These are phyloP conservation scores for Niveomyces coronatus DNA, from an alignment of 2,329 filamentous ascomycete genomes.

Conservation along the genomic window DNA sequence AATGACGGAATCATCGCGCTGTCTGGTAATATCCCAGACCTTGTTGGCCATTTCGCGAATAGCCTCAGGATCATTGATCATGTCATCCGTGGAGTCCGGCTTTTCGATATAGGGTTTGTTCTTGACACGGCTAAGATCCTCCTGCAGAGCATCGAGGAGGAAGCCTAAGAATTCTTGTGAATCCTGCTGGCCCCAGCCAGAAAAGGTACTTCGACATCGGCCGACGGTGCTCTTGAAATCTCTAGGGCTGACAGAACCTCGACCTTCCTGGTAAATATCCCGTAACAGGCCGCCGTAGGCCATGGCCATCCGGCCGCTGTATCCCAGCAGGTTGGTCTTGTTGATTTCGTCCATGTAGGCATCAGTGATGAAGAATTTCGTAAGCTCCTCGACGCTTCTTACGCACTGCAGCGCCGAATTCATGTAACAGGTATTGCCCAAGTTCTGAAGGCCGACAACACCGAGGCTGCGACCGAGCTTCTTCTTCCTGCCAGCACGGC, in stretches of 20 bases:
- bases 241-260: slow-evolving; percentile 63
- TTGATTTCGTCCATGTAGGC: slow-evolving; percentile 77
- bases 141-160: slow-evolving; percentile 85
- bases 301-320: slow-evolving; percentile 77
- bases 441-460: slow-evolving; percentile 73
- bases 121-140: slow-evolving; percentile 85
- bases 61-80: slow-evolving; percentile 71
- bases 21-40: slow-evolving; percentile 86
- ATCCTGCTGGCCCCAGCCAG: slow-evolving; percentile 92
- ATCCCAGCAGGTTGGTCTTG: slow-evolving; percentile 70
- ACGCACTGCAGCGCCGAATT: slow-evolving; percentile 95
- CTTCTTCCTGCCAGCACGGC: slow-evolving; percentile 58
- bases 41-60: slow-evolving; percentile 78
- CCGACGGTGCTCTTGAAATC: slow-evolving; percentile 78
- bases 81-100: slow-evolving; percentile 93
- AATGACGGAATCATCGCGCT: slow-evolving; percentile 88
- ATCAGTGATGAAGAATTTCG: slow-evolving; percentile 75
- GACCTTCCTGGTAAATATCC: slow-evolving; percentile 64
- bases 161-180: slow-evolving; percentile 96
- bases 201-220: slow-evolving; percentile 73
- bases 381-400: slow-evolving; percentile 84
- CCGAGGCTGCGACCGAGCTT: slow-evolving; percentile 62
- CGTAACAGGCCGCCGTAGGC: slow-evolving; percentile 68
- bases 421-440: slow-evolving; percentile 99
- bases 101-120: slow-evolving; percentile 98